Percentiles rank a stretch among this genome's conserved stretches.
These are phyloP conservation scores for Luvunga scandens DNA, from an alignment of 345 rosid genomes.

Conservation along the genomic window DNA sequence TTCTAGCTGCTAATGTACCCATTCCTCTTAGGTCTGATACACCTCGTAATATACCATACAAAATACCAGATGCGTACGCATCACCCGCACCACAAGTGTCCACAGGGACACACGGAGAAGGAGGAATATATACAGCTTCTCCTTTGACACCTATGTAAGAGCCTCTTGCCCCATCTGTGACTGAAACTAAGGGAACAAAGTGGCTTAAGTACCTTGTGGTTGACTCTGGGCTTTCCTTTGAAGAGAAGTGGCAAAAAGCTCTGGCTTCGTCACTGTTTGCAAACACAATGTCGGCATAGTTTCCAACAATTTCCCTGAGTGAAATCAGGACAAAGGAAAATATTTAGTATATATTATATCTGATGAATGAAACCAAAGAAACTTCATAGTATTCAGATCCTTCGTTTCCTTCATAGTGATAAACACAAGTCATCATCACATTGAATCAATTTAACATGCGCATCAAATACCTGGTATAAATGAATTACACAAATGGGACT, in stretches of 20 bases:
- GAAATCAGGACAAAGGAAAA: neutral
- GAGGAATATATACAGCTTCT: constrained; percentile 88
- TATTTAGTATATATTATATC: too few relatives aligned
- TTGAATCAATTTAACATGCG: neutral
- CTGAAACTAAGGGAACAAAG: constrained; percentile 83
- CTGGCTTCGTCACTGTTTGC: constrained; percentile 90
- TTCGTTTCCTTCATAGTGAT: neutral
- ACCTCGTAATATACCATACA: constrained; percentile 75
- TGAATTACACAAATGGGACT: neutral
- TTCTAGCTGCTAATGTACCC: constrained; percentile 82
- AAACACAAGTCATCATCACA: neutral
- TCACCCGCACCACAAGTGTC: constrained; percentile 97
- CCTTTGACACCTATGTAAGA: constrained; percentile 94
- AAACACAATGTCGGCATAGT: constrained; percentile 74
- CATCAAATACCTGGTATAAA: neutral
- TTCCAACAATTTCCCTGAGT: constrained; percentile 81
- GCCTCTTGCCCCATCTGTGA: constrained; percentile 83
- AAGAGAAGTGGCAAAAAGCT: constrained; percentile 74
- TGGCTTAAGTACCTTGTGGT: constrained; percentile 87
- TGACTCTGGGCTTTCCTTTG: constrained; percentile 66
- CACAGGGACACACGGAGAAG: constrained; percentile 71
- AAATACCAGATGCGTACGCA: constrained; percentile 88
- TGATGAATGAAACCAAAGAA: neutral
- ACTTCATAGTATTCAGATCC: neutral
- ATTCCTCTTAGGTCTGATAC: constrained; percentile 71